A percentile compares a stretch with the other conserved stretches of the same genome.
phyloP scores from a whole-genome alignment of 1,284 basidiomycete genomes.

The Pseudozyma pruni region DNA sequence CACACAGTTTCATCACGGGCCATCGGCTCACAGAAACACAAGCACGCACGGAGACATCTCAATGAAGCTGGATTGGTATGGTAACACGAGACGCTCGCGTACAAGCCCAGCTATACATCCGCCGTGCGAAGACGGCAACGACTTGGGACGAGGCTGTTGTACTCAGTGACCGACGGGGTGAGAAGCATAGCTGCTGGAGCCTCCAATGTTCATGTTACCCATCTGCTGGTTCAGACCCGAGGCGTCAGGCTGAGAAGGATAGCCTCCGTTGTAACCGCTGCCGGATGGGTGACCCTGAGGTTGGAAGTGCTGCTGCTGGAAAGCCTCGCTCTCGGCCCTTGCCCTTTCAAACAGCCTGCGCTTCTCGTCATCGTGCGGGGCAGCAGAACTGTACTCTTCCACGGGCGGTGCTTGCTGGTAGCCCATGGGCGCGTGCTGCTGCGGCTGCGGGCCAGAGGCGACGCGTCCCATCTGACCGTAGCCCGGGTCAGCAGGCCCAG shows the following conservation, averaged over 20 bases:
- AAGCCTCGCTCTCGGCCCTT: slow-evolving; percentile 61
- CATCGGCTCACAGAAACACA: no score
- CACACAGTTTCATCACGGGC: no score
- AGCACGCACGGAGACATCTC: no score
- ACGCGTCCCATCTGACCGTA: slow-evolving; percentile 9
- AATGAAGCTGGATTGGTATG: neutral
- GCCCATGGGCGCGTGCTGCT: slow-evolving; percentile 13
- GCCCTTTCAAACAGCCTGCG: slow-evolving; percentile 60
- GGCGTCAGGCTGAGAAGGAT: slow-evolving; percentile 24
- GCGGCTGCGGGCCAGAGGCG: slow-evolving; percentile 11
- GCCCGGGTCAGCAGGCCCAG: slow-evolving; percentile 6
- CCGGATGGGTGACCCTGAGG: slow-evolving; percentile 5
- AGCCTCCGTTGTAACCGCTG: slow-evolving; percentile 18
- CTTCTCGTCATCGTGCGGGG: slow-evolving; percentile 64
- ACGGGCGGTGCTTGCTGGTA: slow-evolving; percentile 16
- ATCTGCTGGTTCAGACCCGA: slow-evolving; percentile 27
- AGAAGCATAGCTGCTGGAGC: slow-evolving; percentile 22
- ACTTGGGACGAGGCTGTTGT: no score
- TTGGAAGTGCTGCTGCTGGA: slow-evolving; percentile 53
- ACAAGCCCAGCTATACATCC: no score
- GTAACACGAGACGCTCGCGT: no score
- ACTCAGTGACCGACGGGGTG: slow-evolving; percentile 28
- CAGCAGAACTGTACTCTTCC: slow-evolving; percentile 26
- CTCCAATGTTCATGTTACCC: slow-evolving; percentile 33
- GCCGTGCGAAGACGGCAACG: no score